Evolutionary conservation across 345 rosid genomes (phyloP).

Genomic region (Raphanus raphanistrum): DNA sequence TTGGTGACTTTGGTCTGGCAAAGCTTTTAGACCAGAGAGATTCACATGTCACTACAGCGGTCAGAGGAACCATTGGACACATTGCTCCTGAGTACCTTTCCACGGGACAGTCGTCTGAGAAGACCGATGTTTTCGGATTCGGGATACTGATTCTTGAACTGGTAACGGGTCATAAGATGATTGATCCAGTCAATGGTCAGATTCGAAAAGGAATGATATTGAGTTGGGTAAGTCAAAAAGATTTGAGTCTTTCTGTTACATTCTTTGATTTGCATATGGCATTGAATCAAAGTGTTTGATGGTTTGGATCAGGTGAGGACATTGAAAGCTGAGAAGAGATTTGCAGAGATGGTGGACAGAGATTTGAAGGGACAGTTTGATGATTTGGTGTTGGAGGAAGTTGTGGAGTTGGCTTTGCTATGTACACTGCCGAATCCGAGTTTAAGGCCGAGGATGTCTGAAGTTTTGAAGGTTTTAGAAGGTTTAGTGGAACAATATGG

Average conservation of each 20-base stretch:
- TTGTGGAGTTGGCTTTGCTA: constrained; percentile 66
- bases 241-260: neutral
- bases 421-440: constrained; percentile 75
- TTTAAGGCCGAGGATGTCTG: constrained; percentile 80
- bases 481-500: constrained; percentile 62
- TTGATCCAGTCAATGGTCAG: constrained; percentile 83
- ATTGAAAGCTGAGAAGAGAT: constrained; percentile 67
- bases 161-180: constrained; percentile 85
- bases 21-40: constrained; percentile 81
- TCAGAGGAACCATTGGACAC: constrained; percentile 93
- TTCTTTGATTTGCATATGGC: neutral
- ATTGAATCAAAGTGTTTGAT: neutral
- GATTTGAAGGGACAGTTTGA: constrained; percentile 79
- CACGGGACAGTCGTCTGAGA: constrained; percentile 95
- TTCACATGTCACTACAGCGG: constrained; percentile 93
- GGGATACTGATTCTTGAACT: constrained; percentile 94
- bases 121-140: constrained; percentile 92
- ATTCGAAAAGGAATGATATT: constrained; percentile 89
- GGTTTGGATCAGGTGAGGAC: constrained; percentile 63
- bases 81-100: constrained; percentile 98
- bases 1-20: constrained; percentile 94
- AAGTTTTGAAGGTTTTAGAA: constrained; percentile 68
- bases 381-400: constrained; percentile 59
- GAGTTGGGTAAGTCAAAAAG: constrained; percentile 59
- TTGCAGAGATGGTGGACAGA: constrained; percentile 69